Evolutionary conservation across 768 basidiomycete genomes (phyloP).

Genomic region (Pleurotus cornucopiae): DNA sequence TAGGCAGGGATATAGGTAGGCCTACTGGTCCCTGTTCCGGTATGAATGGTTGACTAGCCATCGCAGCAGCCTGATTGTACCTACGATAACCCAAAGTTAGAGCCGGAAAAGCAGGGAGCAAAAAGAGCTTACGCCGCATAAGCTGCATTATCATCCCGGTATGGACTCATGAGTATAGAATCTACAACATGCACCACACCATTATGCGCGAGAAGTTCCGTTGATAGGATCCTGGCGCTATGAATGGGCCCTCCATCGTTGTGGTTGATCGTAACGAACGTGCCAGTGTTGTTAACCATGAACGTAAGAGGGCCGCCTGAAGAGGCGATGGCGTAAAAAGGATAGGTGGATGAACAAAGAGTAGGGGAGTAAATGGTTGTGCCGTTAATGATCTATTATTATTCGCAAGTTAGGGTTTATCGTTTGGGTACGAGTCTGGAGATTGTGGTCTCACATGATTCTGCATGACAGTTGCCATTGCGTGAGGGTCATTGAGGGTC

Average conservation of each 20-base stretch:
- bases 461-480: slow-evolving; percentile 30
- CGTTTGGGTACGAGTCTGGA: too few relatives aligned
- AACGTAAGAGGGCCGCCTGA: slow-evolving; percentile 39
- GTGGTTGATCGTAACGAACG: slow-evolving; percentile 30
- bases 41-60: background rate
- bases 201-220: slow-evolving; percentile 50
- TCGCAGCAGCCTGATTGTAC: background rate
- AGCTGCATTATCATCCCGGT: background rate
- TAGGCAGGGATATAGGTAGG: background rate
- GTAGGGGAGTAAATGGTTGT: slow-evolving; percentile 48
- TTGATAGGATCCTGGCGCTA: slow-evolving; percentile 39
- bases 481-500: slow-evolving; percentile 32
- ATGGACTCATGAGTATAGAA: background rate
- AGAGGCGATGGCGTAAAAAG: slow-evolving; percentile 29
- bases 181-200: slow-evolving; percentile 55
- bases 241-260: slow-evolving; percentile 9
- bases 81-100: background rate
- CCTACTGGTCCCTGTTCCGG: slow-evolving; percentile 5
- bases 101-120: background rate
- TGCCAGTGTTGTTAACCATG: slow-evolving; percentile 38
- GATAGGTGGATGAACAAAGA: slow-evolving; percentile 23
- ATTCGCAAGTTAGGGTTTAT: background rate
- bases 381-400: slow-evolving; percentile 44
- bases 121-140: background rate
- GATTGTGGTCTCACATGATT: slow-evolving; percentile 41